Conservation (phyloP, 495 filamentous ascomycete genomes). For the Hypoxylon lienhwacheense region DNA sequence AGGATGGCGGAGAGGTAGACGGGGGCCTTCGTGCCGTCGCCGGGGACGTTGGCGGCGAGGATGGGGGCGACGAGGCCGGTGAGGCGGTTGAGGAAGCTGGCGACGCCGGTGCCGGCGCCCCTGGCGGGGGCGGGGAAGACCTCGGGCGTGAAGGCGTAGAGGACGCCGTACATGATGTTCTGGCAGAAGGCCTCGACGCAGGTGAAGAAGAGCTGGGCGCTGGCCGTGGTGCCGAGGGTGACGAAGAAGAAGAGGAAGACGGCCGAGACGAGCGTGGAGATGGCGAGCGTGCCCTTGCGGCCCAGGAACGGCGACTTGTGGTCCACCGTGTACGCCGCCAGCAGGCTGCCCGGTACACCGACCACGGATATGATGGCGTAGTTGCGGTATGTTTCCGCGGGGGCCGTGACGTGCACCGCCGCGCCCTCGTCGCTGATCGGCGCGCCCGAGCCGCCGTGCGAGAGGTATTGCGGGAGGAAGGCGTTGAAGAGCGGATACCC, state of each 20-base stretch:
- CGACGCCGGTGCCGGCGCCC: constrained; percentile 76
- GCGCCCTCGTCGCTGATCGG: constrained; percentile 6
- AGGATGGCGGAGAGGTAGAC: constrained; percentile 73
- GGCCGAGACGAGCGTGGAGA: constrained; percentile 69
- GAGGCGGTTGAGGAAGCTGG: constrained; percentile 71
- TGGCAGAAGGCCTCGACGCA: constrained; percentile 74
- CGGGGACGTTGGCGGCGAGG: constrained; percentile 69
- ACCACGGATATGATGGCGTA: constrained; percentile 72
- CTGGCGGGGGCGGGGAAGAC: constrained; percentile 78
- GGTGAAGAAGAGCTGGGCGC: constrained; percentile 68
- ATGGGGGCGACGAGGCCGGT: constrained; percentile 77
- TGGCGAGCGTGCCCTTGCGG: constrained; percentile 69
- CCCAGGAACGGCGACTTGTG: constrained; percentile 64
- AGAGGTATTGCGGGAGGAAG: constrained; percentile 79
- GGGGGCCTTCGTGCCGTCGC: constrained; percentile 66
- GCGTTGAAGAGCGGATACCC: constrained; percentile 81
- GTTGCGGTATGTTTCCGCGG: constrained; percentile 64
- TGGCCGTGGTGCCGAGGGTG: constrained; percentile 60
- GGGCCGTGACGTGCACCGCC: constrained; percentile 22
- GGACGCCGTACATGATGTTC: constrained; percentile 84
- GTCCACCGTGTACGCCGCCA: constrained; percentile 73
- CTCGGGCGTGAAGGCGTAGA: constrained; percentile 85
- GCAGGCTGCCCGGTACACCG: constrained; percentile 71
- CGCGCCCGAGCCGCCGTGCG: constrained; percentile 63
- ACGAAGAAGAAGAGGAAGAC: constrained; percentile 68